A percentile compares a stretch with the other conserved stretches of the same genome.
Evolutionary conservation across 1,139 yeast genomes (phyloP).

Genomic region (Magnusiomyces clavatus): DNA sequence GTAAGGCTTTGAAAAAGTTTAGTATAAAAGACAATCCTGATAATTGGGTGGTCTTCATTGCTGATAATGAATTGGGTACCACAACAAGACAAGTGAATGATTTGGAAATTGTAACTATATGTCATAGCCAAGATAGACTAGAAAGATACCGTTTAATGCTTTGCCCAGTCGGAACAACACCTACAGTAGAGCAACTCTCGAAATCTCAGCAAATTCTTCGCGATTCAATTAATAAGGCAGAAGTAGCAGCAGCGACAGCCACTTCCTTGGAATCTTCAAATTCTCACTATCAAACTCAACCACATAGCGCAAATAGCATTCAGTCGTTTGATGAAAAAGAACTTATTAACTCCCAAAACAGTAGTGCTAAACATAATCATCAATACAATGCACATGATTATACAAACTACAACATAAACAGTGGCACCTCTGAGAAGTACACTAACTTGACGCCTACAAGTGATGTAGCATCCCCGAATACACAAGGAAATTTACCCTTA

Average conservation of each 20-base stretch:
- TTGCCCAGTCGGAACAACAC: slow-evolving; percentile 55
- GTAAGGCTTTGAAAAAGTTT: slow-evolving; percentile 56
- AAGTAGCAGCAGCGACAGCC: slow-evolving; percentile 4
- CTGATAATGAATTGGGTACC: slow-evolving; percentile 32
- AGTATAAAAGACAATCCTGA: slow-evolving; percentile 38
- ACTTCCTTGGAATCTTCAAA: neutral
- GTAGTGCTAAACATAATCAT: neutral
- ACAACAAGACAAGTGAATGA: slow-evolving; percentile 50
- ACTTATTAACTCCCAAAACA: neutral
- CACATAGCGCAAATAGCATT: slow-evolving; percentile 1
- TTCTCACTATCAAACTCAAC: neutral
- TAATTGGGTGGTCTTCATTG: slow-evolving; percentile 43
- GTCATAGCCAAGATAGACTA: slow-evolving; percentile 63
- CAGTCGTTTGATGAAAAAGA: slow-evolving; percentile 2
- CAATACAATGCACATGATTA: slow-evolving; percentile 9
- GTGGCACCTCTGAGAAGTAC: slow-evolving; percentile 5
- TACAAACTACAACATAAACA: slow-evolving; percentile 12
- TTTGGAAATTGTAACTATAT: slow-evolving; percentile 72
- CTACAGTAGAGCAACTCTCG: slow-evolving; percentile 60
- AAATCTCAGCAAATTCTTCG: slow-evolving; percentile 42
- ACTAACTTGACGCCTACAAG: neutral
- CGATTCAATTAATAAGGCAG: slow-evolving; percentile 8
- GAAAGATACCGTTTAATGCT: slow-evolving; percentile 71
- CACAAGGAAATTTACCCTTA: slow-evolving; percentile 1
- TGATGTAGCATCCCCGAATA: neutral